Conservation (phyloP, 2,329 filamentous ascomycete species). For the Lachnellula hyalina region DNA sequence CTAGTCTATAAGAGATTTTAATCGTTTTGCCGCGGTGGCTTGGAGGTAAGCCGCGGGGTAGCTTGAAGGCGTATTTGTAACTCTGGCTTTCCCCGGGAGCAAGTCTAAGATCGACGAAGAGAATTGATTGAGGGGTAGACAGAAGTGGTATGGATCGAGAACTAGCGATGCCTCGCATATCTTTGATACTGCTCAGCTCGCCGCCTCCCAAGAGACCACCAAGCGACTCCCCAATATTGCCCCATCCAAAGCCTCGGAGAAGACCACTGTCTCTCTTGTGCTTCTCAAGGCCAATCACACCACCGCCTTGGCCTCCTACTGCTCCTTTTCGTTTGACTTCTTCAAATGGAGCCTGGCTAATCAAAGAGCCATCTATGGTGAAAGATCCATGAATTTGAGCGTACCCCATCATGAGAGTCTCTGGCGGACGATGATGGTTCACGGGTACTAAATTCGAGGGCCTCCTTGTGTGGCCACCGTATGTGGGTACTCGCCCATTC, state of each 20-base stretch:
- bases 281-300: slow-evolving; percentile 73
- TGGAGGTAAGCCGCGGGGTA: slow-evolving; percentile 86
- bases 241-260: slow-evolving; percentile 81
- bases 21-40: slow-evolving; percentile 88
- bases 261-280: slow-evolving; percentile 72
- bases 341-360: slow-evolving; percentile 87
- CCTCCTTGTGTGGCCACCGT: slow-evolving; percentile 36
- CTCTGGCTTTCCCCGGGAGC: slow-evolving; percentile 82
- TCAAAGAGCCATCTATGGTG: slow-evolving; percentile 81
- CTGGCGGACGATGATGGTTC: slow-evolving; percentile 50
- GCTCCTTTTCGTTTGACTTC: slow-evolving; percentile 94
- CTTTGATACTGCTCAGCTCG: slow-evolving; percentile 88
- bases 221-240: slow-evolving; percentile 79
- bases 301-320: slow-evolving; percentile 78
- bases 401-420: slow-evolving; percentile 96
- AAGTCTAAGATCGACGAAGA: slow-evolving; percentile 89
- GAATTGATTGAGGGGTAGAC: slow-evolving; percentile 90
- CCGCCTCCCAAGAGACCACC: slow-evolving; percentile 80
- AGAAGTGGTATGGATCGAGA: slow-evolving; percentile 84
- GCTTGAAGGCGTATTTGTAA: slow-evolving; percentile 79
- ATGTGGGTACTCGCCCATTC: slow-evolving; percentile 38
- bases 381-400: slow-evolving; percentile 92
- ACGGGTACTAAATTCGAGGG: slow-evolving; percentile 39
- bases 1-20: slow-evolving; percentile 86
- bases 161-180: slow-evolving; percentile 85